Evolutionary conservation across 225 moss, liverwort and hornwort genomes (phyloP).

Genomic region (Marchantia paleacea): DNA sequence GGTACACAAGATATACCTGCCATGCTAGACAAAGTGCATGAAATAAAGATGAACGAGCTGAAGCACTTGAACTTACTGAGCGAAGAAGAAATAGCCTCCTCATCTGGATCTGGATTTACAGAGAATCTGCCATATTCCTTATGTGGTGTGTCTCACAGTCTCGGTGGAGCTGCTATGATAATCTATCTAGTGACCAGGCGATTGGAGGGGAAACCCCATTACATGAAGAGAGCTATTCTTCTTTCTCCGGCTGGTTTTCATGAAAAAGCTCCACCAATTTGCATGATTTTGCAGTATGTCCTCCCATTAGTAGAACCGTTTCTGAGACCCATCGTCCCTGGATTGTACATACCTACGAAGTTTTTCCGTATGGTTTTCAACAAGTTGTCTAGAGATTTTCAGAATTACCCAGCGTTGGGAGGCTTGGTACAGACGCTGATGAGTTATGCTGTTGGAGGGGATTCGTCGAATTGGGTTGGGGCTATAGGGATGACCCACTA

Average conservation of each 20-base stretch:
- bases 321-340: conserved; percentile 58
- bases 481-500: conserved; percentile 85
- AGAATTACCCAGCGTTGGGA: conserved; percentile 82
- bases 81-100: conserved; percentile 34
- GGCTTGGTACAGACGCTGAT: conserved; percentile 74
- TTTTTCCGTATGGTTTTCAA: conserved; percentile 83
- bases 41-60: conserved; percentile 70
- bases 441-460: conserved; percentile 65
- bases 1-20: conserved; percentile 80
- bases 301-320: conserved; percentile 57
- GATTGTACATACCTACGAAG: conserved; percentile 82
- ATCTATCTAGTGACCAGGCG: conserved; percentile 74
- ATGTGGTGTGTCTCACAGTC: conserved; percentile 85
- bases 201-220: conserved; percentile 68
- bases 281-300: conserved; percentile 39
- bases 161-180: conserved; percentile 81
- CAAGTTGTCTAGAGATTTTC: conserved; percentile 84
- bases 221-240: conserved; percentile 68
- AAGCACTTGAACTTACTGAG: conserved; percentile 31
- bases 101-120: conserved; percentile 38
- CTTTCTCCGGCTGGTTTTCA: conserved; percentile 94
- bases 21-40: conserved; percentile 69
- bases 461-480: conserved; percentile 89
- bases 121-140: conserved; percentile 63
- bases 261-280: conserved; percentile 57